phyloP scores from a whole-genome alignment of 1,139 yeast species.

The Pichia sp. region DNA sequence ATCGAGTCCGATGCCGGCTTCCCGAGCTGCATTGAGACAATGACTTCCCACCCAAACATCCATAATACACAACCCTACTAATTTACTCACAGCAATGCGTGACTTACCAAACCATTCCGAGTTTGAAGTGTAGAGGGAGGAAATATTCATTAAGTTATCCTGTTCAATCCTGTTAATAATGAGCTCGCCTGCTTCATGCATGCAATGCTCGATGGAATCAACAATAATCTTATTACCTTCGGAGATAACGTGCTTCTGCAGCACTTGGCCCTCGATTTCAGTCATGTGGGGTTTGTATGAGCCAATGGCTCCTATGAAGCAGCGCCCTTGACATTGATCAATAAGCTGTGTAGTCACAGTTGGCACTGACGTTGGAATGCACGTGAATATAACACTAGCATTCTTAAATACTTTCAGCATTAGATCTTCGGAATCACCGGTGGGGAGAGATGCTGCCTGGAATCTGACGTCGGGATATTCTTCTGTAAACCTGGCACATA shows the following conservation, averaged over 20 bases:
- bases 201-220: constrained; percentile 51
- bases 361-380: constrained; percentile 51
- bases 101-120: constrained; percentile 13
- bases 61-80: constrained; percentile 59
- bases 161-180: constrained; percentile 36
- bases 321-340: constrained; percentile 28
- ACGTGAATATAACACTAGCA: constrained; percentile 46
- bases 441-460: constrained; percentile 15
- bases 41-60: constrained; percentile 42
- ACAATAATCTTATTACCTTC: constrained; percentile 42
- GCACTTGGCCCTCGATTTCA: constrained; percentile 46
- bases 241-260: constrained; percentile 24
- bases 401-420: constrained; percentile 23
- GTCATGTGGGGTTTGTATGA: constrained; percentile 65
- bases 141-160: constrained; percentile 38
- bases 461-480: constrained; percentile 22
- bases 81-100: constrained; percentile 39
- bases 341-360: constrained; percentile 34
- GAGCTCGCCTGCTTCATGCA: constrained; percentile 61
- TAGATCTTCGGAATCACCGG: constrained; percentile 13
- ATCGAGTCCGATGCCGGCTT: constrained; percentile 23
- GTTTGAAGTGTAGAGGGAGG: constrained; percentile 29
- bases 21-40: constrained; percentile 23
- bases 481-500: constrained; percentile 27
- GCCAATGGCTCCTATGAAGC: constrained; percentile 56